Base-by-base conservation (phyloP, 2,329 filamentous ascomycete species). In the Cordyceps farinosa region DNA sequence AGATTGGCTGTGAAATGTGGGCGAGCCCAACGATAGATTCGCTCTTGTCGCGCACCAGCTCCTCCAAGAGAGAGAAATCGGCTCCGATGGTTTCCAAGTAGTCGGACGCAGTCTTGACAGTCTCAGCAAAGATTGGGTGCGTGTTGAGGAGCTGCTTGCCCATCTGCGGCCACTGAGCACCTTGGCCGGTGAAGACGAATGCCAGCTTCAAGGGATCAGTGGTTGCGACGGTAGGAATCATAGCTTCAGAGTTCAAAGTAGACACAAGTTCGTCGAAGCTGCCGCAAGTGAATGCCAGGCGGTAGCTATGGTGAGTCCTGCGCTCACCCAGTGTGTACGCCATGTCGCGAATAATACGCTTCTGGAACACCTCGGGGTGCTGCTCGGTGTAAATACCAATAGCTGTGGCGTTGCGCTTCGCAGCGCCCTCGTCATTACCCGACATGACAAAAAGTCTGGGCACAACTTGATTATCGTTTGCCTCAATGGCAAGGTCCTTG, bases 251-350 rank as follows among this genome's bases (percentile, higher is more conserved):
- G 59, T 64, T 65, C 4, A 66, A 29, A 5, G 60, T 32, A 6
- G 55, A 61, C 13, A 56, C 63, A 76, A 83, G 70, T 65, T 81
- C 78, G 57, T 79, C 77, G 0, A 76, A 80, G 51, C 78, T 76
- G 3, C 74, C 70, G 0, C 79, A 79, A 0, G 78, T 71, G 10
- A 82, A 72, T 3, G 80, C 79, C 2, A 77, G 74, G 30, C 79
- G 74, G 74, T 76, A 81, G 47, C 76, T 74, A 27, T 81, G 70
- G 29, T 77, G 71, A 1, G 79, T 78, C 36, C 80, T 73, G 15
- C 79, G 73, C 66, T 81, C 75, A 13, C 78, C 76, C 1, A 83
- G 69, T 0, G 80, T 83, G 65, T 82, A 82, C 5, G 80, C 78
- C 27, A 83, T 68, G 64, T 83, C 77, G 10, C 74, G 72, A 66